Evolutionary conservation across 176 grass and related monocot species (phyloP).

Genomic region (Pontederia paniculata): DNA sequence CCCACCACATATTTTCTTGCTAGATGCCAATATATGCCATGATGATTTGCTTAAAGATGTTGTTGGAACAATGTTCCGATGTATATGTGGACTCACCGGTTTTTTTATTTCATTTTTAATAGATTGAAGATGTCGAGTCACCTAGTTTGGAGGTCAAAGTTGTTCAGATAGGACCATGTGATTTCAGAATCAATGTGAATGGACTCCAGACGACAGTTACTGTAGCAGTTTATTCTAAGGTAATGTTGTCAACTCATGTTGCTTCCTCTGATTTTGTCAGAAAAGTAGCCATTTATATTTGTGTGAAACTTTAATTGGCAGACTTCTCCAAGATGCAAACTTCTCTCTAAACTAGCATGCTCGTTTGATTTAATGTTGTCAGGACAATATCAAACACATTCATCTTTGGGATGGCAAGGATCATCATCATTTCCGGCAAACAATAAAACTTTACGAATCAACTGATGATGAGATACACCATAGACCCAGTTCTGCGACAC

Average conservation of each 20-base stretch:
- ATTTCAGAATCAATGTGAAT: conserved; percentile 63
- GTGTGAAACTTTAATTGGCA: not conserved
- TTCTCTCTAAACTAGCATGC: not conserved
- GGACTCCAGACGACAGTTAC: conserved; percentile 68
- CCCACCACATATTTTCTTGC: conserved; percentile 18
- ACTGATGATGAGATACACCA: conserved; percentile 40
- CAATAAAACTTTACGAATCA: conserved; percentile 30
- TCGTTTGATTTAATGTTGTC: conserved; percentile 1
- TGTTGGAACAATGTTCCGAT: not conserved
- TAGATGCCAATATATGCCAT: not conserved
- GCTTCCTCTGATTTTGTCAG: not conserved
- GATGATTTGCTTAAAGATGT: conserved; percentile 1
- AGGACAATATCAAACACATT: conserved; percentile 67
- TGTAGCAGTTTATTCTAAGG: conserved; percentile 76
- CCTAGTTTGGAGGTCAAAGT: conserved; percentile 66
- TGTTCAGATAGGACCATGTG: conserved; percentile 32
- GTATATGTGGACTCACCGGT: not conserved
- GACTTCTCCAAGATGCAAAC: not conserved
- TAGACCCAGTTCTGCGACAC: conserved; percentile 32
- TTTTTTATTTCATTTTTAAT: not conserved
- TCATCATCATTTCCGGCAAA: conserved; percentile 77
- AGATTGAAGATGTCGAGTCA: conserved; percentile 61
- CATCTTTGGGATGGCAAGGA: conserved; percentile 86
- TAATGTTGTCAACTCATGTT: conserved; percentile 15
- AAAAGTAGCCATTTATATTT: not conserved